phyloP scores from a whole-genome alignment of 2,329 filamentous ascomycete species.

The Coccinonectria pachysandricola region DNA sequence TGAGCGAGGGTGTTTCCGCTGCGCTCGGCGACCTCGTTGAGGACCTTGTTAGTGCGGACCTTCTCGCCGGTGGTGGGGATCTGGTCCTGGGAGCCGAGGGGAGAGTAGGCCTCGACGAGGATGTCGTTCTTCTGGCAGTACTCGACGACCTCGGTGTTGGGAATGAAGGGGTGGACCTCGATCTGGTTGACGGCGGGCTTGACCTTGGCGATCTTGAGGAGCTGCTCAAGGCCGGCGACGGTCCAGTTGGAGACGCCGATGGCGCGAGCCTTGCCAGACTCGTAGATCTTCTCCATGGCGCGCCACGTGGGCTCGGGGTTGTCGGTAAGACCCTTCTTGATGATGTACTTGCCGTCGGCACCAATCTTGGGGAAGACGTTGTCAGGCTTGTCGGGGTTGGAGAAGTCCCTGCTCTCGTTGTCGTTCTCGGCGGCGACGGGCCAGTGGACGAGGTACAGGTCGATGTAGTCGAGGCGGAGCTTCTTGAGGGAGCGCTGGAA shows the following conservation, averaged over 20 bases:
- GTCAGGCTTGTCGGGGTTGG: no score
- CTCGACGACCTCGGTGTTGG: constrained; percentile 37
- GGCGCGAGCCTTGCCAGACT: constrained; percentile 29
- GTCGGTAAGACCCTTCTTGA: constrained; percentile 33
- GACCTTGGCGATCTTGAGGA: constrained; percentile 27
- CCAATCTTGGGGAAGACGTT: constrained; percentile 34
- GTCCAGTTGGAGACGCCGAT: constrained; percentile 45
- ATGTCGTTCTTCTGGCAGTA: constrained; percentile 44
- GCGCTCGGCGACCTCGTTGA: constrained; percentile 42
- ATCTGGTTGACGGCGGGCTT: constrained; percentile 41
- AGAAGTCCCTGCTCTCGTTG: no score
- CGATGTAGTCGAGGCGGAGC: constrained; percentile 41
- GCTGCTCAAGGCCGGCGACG: constrained; percentile 26
- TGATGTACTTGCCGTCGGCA: constrained; percentile 35
- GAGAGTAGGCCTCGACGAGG: constrained; percentile 45
- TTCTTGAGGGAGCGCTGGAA: constrained; percentile 38
- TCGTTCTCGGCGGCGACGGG: constrained; percentile 34
- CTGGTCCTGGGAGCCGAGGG: constrained; percentile 46
- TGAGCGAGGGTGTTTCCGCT: constrained; percentile 41
- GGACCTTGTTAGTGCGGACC: constrained; percentile 23
- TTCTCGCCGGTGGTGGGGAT: constrained; percentile 18
- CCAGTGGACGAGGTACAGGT: constrained; percentile 43
- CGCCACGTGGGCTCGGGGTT: constrained; percentile 38
- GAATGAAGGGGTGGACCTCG: constrained; percentile 36
- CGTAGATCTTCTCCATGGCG: constrained; percentile 41